Conservation (phyloP, 371 early-diverging fungal genomes). For the Mucor plumbeus region DNA sequence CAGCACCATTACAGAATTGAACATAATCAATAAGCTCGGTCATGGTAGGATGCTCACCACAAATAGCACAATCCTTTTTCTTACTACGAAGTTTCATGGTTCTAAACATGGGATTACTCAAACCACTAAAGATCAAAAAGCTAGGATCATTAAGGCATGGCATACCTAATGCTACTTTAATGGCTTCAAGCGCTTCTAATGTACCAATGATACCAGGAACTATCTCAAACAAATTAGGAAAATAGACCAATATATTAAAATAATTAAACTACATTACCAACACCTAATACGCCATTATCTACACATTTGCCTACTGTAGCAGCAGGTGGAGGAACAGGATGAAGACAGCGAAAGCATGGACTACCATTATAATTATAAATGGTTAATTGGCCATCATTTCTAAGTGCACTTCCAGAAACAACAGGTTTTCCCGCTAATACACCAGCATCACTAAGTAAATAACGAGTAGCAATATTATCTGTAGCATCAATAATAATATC, state of each 20-base stretch:
- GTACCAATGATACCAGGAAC: conserved; percentile 97
- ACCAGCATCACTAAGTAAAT: conserved; percentile 95
- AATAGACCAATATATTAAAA: neutral
- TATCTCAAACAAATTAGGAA: conserved; percentile 7
- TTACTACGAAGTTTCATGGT: conserved; percentile 77
- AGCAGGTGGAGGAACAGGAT: conserved; percentile 90
- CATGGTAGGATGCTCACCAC: conserved; percentile 86
- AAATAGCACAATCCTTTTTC: conserved; percentile 79
- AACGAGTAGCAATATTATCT: conserved; percentile 97
- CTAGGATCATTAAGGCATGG: conserved; percentile 56
- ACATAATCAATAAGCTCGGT: conserved; percentile 85
- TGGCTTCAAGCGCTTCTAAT: conserved; percentile 94
- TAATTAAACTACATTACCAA: conserved; percentile 47
- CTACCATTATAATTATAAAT: conserved; percentile 85
- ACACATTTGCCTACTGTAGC: conserved; percentile 91
- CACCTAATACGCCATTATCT: conserved; percentile 98
- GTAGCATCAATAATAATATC: conserved; percentile 97
- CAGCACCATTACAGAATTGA: conserved; percentile 84
- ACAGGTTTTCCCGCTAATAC: conserved; percentile 84
- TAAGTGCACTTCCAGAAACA: conserved; percentile 94
- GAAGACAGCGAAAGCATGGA: conserved; percentile 98
- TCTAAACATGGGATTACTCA: conserved; percentile 76
- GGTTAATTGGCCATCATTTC: conserved; percentile 95
- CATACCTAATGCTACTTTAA: conserved; percentile 76
- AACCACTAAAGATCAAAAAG: conserved; percentile 82